Evolutionary conservation across 140 eudicot species (phyloP).

Genomic region (Erigeron philadelphicus): DNA sequence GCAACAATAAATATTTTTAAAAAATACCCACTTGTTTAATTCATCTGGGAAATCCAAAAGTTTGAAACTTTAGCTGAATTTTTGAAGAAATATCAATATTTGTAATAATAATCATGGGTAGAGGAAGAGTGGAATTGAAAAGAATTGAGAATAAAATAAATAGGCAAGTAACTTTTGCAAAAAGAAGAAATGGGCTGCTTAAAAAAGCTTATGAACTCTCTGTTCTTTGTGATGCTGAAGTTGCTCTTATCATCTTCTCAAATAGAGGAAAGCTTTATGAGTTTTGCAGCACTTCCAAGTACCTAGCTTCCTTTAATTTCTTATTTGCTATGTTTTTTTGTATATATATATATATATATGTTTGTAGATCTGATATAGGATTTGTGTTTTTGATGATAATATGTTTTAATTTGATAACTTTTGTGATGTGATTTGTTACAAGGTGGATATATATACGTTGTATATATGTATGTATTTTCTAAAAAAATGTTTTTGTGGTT

Average conservation of each 20-base stretch:
- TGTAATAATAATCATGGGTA: conserved; percentile 45
- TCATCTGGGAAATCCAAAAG: conserved; percentile 4
- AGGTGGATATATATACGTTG: no score
- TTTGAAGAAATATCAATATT: background rate
- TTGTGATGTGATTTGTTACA: background rate
- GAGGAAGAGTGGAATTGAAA: conserved; percentile 69
- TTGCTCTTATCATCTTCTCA: conserved; percentile 54
- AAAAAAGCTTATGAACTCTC: conserved; percentile 63
- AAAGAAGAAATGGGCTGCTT: conserved; percentile 60
- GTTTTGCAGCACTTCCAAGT: conserved; percentile 94
- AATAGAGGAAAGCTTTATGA: conserved; percentile 91
- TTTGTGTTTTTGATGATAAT: conserved; percentile 19
- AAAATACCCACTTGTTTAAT: background rate
- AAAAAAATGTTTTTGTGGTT: conserved; percentile 10
- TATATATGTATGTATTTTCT: no score
- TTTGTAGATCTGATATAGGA: conserved; percentile 30
- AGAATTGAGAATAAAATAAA: conserved; percentile 68
- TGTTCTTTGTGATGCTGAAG: conserved; percentile 79
- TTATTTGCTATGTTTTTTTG: conserved; percentile 19
- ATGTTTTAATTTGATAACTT: background rate
- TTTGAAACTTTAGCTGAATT: background rate
- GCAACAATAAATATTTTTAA: background rate
- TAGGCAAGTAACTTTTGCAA: conserved; percentile 71
- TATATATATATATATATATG: no score
- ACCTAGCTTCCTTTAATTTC: conserved; percentile 1